phyloP scores from a whole-genome alignment of 352 stramenopile species.

The Globisporangium echinulatum region DNA sequence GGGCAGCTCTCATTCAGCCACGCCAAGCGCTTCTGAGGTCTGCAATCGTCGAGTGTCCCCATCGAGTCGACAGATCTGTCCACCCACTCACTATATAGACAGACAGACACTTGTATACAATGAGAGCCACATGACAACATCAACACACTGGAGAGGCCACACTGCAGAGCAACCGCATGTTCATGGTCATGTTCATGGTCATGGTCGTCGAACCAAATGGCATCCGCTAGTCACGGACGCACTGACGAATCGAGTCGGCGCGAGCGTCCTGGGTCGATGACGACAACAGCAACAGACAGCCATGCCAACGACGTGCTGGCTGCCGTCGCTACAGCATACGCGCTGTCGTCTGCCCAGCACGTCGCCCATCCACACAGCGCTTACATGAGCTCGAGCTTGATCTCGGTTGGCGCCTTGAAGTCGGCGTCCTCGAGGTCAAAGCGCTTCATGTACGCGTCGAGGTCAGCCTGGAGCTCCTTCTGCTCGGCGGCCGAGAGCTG shows the following conservation, averaged over 20 bases:
- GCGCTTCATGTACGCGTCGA: constrained; percentile 85
- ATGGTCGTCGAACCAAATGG: not conserved
- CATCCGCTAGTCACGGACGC: not conserved
- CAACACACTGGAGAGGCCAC: not conserved
- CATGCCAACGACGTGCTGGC: not conserved
- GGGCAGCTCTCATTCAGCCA: constrained; percentile 51
- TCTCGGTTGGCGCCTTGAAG: constrained; percentile 77
- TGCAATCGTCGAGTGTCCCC: too few species aligned
- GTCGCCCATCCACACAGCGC: constrained; percentile 2
- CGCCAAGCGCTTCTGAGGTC: constrained; percentile 45
- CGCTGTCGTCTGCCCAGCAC: too few species aligned
- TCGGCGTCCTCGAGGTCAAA: constrained; percentile 73
- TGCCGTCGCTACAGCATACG: too few species aligned
- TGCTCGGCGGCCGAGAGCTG: constrained; percentile 71
- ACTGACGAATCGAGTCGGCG: too few species aligned
- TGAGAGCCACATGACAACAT: too few species aligned
- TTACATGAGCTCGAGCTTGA: constrained; percentile 87
- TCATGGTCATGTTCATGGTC: not conserved
- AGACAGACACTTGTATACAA: not conserved
- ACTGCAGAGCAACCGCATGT: not conserved
- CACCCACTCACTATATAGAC: not conserved
- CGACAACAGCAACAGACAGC: not conserved
- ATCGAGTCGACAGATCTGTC: too few species aligned
- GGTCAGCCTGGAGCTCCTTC: constrained; percentile 73
- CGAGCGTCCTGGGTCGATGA: too few species aligned